Evolutionary conservation across 352 stramenopile species (phyloP), one percentile per base, ranked within the genome.

Genomic region (Blastocystis sp.): DNA sequence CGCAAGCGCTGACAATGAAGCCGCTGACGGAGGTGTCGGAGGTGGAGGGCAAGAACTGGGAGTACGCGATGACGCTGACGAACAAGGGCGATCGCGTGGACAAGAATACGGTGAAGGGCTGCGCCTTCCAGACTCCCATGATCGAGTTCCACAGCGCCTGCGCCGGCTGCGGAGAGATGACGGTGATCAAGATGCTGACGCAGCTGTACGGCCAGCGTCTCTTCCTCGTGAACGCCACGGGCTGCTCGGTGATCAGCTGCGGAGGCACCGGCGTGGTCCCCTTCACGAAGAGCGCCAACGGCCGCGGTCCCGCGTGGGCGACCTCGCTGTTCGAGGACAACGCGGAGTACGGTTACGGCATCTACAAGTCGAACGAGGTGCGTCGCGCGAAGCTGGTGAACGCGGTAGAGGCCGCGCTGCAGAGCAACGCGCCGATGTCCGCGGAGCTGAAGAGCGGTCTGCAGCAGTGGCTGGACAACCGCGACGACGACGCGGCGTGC

Each of bases 161-260:
- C 67, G 88, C 87, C 54, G 89, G 89, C 4, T 91, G 89, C 76
- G 89, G 89, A 3, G 89, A 91, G 65, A 89, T 87, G 8, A 87
- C 87, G n/a, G 89, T 90, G 63, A 89, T 91, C 46, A 91, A 91
- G 56, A 87, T 92, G 67, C 56, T 92, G 38, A 90, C 87, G 4
- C 89, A 92, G 57, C 85, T 92, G 24, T 92, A 91, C 84, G 89
- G 89, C 38, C 88, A 92, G 49, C 87, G 89, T 0, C 90, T 92
- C 87, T 78, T 91, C 2, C 89, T 92, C 79, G 89, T 89, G 0
- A 90, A 92, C 88, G 88, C 89, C 21, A 92, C 88, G 51, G 89
- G 88, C 0, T 91, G 89, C 61, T 79, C 34, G 24, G 89, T 88
- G 4, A 89, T 91, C 59, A 90, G 87, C 87, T 87, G 87, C 42